Evolutionary conservation across 768 basidiomycete genomes (phyloP).

Genomic region (Boletus rubroflammeus): DNA sequence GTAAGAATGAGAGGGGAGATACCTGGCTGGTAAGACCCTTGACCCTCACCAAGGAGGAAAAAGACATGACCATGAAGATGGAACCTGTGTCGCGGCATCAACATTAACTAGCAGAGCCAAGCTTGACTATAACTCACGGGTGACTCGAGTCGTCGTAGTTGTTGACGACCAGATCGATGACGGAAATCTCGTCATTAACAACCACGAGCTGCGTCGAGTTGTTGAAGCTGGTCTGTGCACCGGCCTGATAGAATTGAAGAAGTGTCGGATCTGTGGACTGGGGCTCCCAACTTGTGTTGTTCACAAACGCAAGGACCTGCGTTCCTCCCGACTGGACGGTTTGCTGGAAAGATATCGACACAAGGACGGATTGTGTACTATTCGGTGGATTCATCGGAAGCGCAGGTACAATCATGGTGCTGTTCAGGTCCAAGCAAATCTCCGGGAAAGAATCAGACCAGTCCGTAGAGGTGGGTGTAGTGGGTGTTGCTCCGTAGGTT

Average conservation of each 20-base stretch:
- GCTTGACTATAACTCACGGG: conserved; percentile 18
- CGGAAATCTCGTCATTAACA: conserved; percentile 24
- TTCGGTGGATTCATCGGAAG: conserved; percentile 28
- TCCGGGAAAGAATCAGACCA: conserved; percentile 27
- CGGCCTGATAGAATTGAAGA: conserved; percentile 23
- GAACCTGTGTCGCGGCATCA: conserved; percentile 22
- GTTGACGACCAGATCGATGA: conserved; percentile 23
- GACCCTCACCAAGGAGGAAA: conserved; percentile 35
- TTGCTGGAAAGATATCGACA: conserved; percentile 26
- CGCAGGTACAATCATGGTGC: conserved; percentile 28
- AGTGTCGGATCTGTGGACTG: conserved; percentile 28
- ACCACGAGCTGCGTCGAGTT: conserved; percentile 23
- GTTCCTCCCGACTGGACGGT: conserved; percentile 24
- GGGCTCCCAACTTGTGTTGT: conserved; percentile 27
- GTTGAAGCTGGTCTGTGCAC: conserved; percentile 27
- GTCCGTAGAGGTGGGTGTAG: conserved; percentile 24
- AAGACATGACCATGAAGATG: conserved; percentile 39
- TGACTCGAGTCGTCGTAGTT: conserved; percentile 31
- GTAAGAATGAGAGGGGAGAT: conserved; percentile 28
- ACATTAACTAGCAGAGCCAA: not conserved
- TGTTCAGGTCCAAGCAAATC: conserved; percentile 26
- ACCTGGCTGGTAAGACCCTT: conserved; percentile 31
- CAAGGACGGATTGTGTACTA: conserved; percentile 16
- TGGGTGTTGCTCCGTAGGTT: conserved; percentile 24
- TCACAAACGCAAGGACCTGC: conserved; percentile 25